Evolutionary conservation across 2,329 filamentous ascomycete genomes (phyloP).

Genomic region (Epichloe festucae): DNA sequence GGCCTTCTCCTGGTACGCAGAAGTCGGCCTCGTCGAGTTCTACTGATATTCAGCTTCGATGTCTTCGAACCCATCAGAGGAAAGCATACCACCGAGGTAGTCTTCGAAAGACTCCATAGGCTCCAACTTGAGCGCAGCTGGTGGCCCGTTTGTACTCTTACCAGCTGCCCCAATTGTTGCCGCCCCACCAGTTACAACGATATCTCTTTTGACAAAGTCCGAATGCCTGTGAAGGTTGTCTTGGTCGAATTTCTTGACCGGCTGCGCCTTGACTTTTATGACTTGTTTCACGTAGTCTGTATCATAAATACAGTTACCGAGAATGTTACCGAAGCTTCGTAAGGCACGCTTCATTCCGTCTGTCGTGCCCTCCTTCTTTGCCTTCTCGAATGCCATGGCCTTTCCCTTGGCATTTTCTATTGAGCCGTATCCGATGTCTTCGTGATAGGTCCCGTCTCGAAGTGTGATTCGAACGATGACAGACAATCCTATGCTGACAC

Average conservation of each 20-base stretch:
- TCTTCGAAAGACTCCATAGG: constrained; percentile 37
- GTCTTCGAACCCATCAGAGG: constrained; percentile 23
- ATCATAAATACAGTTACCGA: constrained; percentile 98
- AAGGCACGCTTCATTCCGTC: constrained; percentile 84
- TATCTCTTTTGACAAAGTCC: constrained; percentile 56
- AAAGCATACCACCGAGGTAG: constrained; percentile 34
- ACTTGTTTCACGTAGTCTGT: constrained; percentile 85
- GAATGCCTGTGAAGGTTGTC: constrained; percentile 70
- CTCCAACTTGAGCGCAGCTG: constrained; percentile 16
- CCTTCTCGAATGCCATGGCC: constrained; percentile 92
- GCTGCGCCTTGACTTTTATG: constrained; percentile 73
- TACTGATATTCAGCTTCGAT: constrained; percentile 27
- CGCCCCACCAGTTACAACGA: constrained; percentile 14
- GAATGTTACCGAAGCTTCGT: constrained; percentile 85
- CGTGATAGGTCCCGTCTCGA: constrained; percentile 89
- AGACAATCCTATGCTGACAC: constrained; percentile 73
- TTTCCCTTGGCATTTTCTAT: constrained; percentile 96
- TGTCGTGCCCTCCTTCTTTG: constrained; percentile 95
- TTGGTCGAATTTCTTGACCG: constrained; percentile 60
- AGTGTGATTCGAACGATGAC: constrained; percentile 85
- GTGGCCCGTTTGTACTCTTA: neutral
- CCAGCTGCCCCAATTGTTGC: neutral
- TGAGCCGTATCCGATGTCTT: constrained; percentile 93
- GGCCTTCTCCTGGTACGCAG: constrained; percentile 52
- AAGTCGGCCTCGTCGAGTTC: constrained; percentile 71